Evolutionary conservation across 306 rosid genomes (phyloP), one percentile per base, ranked within the genome.

Genomic region (Begonia loranthoides): DNA sequence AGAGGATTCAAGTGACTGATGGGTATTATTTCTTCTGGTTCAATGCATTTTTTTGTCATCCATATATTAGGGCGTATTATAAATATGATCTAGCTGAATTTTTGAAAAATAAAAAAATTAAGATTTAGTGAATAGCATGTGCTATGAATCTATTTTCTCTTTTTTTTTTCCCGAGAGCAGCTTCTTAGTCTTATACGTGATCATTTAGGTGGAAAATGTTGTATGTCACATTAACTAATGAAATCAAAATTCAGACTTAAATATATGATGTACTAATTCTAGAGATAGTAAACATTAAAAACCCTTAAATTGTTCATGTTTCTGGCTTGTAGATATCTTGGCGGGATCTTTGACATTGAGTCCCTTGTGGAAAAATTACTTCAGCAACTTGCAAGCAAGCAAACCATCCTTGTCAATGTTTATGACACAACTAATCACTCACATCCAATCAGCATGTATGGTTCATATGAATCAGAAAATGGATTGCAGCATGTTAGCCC

Each of bases 321-420:
- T 9, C 60, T 65, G 49, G 47, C 40, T 19, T 64, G 72, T 85
- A 90, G 97, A 80, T 90, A 90, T 75, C 94, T 90, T 61, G 99
- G 99, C 9, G 99, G 97, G 34, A 76, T 90, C 22, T 90, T 90
- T 71, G 94, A 90, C 58, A 70, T 90, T 9, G 95, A 86, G 79
- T 90, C 94, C 17, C 83, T 90, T 17, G 95, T 90, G 67, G 99
- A 90, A 74, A 90, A 90, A 67, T 75, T 90, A 63, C 95, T 86
- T 59, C 99, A 90, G 28, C 97, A 86, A 64, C 96, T 90, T 45
- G 88, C 99, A 44, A 86, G 99, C 92, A 86, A 90, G 81, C 95
- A 86, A 75, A 82, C 76, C 4, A 87, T 90, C 52, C 73, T 90
- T 48, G 95, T 90, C 51, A 76, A 83, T 66, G 99, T 90, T 52